These are phyloP conservation scores for Gossypium stocksii DNA, from an alignment of 345 rosid genomes.

Conservation along the genomic window DNA sequence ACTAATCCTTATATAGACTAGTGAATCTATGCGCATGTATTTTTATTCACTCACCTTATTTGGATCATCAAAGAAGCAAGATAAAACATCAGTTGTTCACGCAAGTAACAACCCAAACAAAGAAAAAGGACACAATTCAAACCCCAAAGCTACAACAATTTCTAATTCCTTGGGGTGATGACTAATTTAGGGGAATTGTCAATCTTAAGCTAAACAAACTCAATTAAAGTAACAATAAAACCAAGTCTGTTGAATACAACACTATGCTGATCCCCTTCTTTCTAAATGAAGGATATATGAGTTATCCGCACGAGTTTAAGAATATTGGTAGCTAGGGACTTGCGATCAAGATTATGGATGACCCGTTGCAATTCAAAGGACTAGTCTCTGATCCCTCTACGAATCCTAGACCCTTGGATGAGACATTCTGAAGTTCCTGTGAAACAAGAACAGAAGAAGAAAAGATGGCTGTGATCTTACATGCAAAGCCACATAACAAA, in stretches of 20 bases:
- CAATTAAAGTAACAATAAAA: background rate
- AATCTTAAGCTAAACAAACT: background rate
- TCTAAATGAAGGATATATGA: background rate
- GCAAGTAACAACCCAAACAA: background rate
- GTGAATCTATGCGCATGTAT: background rate
- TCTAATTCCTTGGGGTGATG: background rate
- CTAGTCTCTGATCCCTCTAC: background rate
- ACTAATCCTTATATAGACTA: background rate
- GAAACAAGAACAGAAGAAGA: background rate
- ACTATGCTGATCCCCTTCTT: background rate
- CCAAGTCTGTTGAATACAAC: background rate
- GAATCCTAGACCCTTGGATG: background rate
- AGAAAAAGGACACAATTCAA: background rate
- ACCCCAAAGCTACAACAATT: background rate
- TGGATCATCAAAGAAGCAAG: too few species aligned
- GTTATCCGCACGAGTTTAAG: background rate
- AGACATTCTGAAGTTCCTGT: background rate
- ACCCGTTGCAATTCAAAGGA: background rate
- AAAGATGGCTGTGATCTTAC: background rate
- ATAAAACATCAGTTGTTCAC: background rate
- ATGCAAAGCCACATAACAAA: background rate
- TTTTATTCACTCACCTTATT: too few species aligned
- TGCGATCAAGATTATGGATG: background rate
- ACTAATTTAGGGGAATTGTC: background rate
- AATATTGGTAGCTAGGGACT: background rate